Conservation (phyloP, 2,329 filamentous ascomycete genomes). For the Neofusicoccum ribis region DNA sequence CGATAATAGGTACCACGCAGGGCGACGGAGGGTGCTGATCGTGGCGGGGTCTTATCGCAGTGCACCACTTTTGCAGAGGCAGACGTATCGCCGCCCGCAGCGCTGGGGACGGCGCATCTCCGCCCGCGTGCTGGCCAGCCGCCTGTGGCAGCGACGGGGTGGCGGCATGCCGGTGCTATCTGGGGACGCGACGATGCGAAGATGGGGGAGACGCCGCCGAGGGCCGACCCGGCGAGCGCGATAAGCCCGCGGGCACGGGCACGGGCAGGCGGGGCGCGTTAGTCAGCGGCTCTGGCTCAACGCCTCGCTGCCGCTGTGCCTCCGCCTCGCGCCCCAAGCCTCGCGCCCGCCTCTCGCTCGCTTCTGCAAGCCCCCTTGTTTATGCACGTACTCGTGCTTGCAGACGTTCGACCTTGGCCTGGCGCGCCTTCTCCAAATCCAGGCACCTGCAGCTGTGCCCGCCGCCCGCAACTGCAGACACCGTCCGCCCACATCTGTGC, state of each 20-base stretch:
- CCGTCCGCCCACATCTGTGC: not conserved
- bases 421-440: not conserved
- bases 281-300: not conserved
- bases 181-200: no score
- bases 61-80: not conserved
- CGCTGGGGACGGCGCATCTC: no score
- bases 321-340: not conserved
- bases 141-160: no score
- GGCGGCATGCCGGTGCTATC: no score
- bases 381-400: constrained; percentile 11
- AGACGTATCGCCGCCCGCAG: not conserved
- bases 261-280: not conserved
- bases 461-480: not conserved
- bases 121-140: no score
- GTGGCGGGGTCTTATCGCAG: not conserved
- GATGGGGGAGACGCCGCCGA: not conserved
- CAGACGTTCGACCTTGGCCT: constrained; percentile 3
- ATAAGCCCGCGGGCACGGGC: not conserved
- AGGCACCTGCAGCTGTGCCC: not conserved
- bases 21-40: not conserved
- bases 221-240: not conserved
- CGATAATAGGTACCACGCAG: not conserved
- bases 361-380: constrained; percentile 8
- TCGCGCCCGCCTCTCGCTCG: not conserved
- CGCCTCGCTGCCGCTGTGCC: not conserved